Evolutionary conservation across 805 yeast genomes (phyloP), one percentile per base, ranked within the genome.

Genomic region (Candida ponderosae): DNA sequence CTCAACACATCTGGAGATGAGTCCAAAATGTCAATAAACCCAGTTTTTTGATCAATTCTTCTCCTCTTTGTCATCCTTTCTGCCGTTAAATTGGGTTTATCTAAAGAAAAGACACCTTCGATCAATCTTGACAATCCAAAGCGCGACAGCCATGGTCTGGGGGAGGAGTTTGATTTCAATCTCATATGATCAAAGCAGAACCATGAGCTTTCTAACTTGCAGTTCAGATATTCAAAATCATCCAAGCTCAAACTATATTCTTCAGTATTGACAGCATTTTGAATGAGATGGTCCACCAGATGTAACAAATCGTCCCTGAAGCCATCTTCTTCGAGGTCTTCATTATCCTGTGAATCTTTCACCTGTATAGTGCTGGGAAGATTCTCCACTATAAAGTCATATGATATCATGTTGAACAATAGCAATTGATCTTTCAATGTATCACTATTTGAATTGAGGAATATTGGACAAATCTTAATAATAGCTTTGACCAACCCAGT

Each of bases 391-490:
- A 76, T 46, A 38, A 65, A 64, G 6, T 65, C 64, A 17, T 71
- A 50, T 2, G 67, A 55, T n/a, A 75, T 37, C 33, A 75, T 64
- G 9, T 68, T 47, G 42, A 79, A 74, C 4, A 68, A 45, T 5
- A 62, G 44, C 11, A 74, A 42, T 46, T 76, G 78, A 13, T 58
- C 57, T 33, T 60, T 65, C 4, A 76, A 42, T 1, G 60, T 48
- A 2, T 63, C 70, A 46, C 64, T 66, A 9, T 67, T 65, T 1
- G 77, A 58, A 10, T 60, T 48, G 16, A 62, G 53, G n/a, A 70
- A 51, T 19, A 48, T 51, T 3, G 65, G 40, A 4, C 66, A 45
- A 14, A 64, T 53, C 11, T 45, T 51, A 20, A 70, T 41, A 0
- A 77, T 74, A 2, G 68, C 31, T 29, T 53, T 54, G 13, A 66